Evolutionary conservation across 2,329 filamentous ascomycete genomes (phyloP), one percentile per base, ranked within the genome.

Genomic region (Pseudodiploospora longispora): DNA sequence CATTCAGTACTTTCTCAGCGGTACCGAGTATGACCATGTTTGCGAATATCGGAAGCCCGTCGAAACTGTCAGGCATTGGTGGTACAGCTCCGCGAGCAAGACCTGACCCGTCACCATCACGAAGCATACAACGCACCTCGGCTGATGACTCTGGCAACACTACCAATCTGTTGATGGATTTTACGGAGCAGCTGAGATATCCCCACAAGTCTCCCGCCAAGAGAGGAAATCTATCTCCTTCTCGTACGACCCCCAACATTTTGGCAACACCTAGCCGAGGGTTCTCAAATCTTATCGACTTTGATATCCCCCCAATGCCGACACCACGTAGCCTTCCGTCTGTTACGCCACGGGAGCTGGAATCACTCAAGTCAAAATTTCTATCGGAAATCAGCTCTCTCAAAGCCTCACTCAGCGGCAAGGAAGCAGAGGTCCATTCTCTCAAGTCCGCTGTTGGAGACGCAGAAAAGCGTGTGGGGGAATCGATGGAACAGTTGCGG

Each of bases 381-480:
- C 75, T 94, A 41, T 95, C 90, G 0, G 87, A 97, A 60, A 95
- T 98, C 47, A 95, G 88, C 50, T 88, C 86, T n/a, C 77, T 98
- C 12, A 93, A 87, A 59, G 93, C 93, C 3, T 91, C 87, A 7
- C 72, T 98, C 7, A 90, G 83, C 55, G 93, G 93, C 40, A 94
- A 93, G 58, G 91, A 97, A 61, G 91, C 91, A 5, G 90, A 97
- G 62, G 87, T 93, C 32, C 75, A 82, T 41, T 91, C 85, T 31
- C 75, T 97, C 47, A 95, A 95, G 62, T 81, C 85, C 36, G 88
- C 93, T 1, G 81, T 97, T 30, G 80, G 80, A 5, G 90, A 97
- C 64, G 91, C 93, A 0, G 93, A 98, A 69, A 85, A 88, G 60
- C 83, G 91, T 27, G 90, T 94, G 19, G 91, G 89, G 30, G 85